Conservation (phyloP, 2,329 filamentous ascomycete species). For the Cadophora luteo-olivacea region DNA sequence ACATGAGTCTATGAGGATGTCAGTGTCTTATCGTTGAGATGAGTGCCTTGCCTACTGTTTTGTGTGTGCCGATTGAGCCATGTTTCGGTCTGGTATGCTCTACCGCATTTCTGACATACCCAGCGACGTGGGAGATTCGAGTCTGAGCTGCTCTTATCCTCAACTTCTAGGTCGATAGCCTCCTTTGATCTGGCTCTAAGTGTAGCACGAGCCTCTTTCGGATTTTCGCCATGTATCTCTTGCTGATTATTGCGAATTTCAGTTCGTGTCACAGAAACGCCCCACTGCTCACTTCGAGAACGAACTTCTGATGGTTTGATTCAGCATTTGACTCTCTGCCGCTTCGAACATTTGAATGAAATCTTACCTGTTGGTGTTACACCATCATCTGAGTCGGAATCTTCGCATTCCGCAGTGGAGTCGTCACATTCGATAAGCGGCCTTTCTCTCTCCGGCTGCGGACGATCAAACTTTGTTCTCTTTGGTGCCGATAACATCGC, state of each 20-base stretch:
- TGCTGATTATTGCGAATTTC: neutral
- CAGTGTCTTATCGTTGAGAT: too few relatives aligned
- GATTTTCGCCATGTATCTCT: neutral
- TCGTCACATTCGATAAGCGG: neutral
- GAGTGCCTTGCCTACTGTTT: neutral
- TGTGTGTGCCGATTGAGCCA: neutral
- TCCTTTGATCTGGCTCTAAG: too few relatives aligned
- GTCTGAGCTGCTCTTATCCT: too few relatives aligned
- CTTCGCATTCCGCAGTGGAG: neutral
- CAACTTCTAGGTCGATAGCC: too few relatives aligned
- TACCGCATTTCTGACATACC: neutral
- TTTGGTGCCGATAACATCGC: too few relatives aligned
- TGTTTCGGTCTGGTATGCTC: neutral
- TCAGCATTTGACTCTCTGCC: too few relatives aligned
- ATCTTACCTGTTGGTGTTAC: neutral
- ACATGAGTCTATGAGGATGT: neutral
- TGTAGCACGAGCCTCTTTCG: neutral
- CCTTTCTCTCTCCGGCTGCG: neutral
- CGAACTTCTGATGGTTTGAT: too few relatives aligned
- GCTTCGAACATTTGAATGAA: neutral
- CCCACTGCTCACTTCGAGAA: too few relatives aligned
- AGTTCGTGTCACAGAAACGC: too few relatives aligned
- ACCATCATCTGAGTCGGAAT: neutral
- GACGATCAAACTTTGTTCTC: neutral
- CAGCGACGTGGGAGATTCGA: too few relatives aligned